These are phyloP conservation scores for Epichloe gansuensis DNA, from an alignment of 2,329 filamentous ascomycete species.

Conservation along the genomic window DNA sequence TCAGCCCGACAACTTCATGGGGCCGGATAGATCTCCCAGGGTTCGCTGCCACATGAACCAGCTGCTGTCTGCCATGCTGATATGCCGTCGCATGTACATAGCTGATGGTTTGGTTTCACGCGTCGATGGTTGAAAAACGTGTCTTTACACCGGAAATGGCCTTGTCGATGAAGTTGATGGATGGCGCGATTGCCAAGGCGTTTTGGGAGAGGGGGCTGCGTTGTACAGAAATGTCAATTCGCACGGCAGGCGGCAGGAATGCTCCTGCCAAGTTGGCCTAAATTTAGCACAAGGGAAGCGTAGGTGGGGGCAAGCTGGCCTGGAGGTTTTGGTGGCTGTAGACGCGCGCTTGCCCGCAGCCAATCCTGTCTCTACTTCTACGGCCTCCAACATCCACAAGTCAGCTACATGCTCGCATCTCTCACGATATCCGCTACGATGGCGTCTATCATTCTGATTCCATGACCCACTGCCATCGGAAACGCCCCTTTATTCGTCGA, in stretches of 20 bases:
- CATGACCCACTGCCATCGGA: neutral
- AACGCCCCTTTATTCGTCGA: neutral
- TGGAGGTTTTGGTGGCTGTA: neutral
- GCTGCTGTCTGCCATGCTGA: neutral
- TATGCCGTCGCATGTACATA: neutral
- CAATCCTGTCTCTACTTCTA: neutral
- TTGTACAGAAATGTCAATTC: neutral
- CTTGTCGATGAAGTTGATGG: neutral
- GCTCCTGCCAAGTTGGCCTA: neutral
- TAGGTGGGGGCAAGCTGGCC: neutral
- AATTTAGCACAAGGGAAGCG: neutral
- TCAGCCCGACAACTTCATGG: too few species aligned
- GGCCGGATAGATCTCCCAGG: too few species aligned
- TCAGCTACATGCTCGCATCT: neutral
- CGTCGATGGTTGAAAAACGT: neutral
- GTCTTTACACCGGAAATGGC: constrained; percentile 3
- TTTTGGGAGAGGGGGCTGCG: neutral
- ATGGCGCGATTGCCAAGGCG: neutral
- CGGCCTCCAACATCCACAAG: neutral
- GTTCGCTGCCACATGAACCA: neutral
- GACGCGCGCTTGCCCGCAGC: constrained; percentile 4
- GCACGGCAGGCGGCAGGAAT: neutral
- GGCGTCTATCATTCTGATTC: neutral
- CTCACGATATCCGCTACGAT: neutral
- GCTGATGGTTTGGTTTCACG: neutral